Evolutionary conservation across 225 moss, liverwort and hornwort species (phyloP), one percentile per base, ranked within the genome.

Genomic region (Straminergon stramineum): DNA sequence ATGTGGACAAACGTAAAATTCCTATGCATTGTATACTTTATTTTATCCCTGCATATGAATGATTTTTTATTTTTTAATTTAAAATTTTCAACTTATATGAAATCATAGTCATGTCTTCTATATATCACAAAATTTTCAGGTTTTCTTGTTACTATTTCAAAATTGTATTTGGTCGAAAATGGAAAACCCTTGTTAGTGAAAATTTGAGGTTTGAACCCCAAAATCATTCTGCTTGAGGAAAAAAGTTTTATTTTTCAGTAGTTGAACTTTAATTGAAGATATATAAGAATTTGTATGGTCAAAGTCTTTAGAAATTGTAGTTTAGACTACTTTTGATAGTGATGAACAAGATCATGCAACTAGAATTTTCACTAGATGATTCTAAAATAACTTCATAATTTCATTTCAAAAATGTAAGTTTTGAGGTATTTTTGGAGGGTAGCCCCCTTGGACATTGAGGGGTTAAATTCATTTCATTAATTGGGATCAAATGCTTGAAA

Each of bases 261-360:
- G 11, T 0, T 31, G 1, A 30, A 31, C 2, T 75, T 19, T 11
- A 4, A 31, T 48, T 75, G 75, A 75, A 48, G 18, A 31, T 11
- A 19, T 75, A 1, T 48, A 11, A 48, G 11, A 31, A 17, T 31
- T 7, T 2, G 0, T 31, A 6, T 2, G 7, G 0, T 75, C 11
- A 11, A 30, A 75, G 10, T 48, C 75, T 43, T 30, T 48, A 10
- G 31, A 48, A 75, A 17, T 30, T 31, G 2, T 5, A 75, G 4
- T 6, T 1, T 28, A 14, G 11, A 75, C 11, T 11, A 48, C 18
- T 45, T 45, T 75, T 30, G 7, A 48, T 1, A 75, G 0, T 70
- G 7, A 39, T 24, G 15, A 41, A 24, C 1, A 41, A 71, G 14
- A 41, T 26, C 26, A 24, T 41, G 15, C 0, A 41, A 2, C 4